Conservation (phyloP, 495 filamentous ascomycete species). For the Thermochaetoides thermophila region DNA sequence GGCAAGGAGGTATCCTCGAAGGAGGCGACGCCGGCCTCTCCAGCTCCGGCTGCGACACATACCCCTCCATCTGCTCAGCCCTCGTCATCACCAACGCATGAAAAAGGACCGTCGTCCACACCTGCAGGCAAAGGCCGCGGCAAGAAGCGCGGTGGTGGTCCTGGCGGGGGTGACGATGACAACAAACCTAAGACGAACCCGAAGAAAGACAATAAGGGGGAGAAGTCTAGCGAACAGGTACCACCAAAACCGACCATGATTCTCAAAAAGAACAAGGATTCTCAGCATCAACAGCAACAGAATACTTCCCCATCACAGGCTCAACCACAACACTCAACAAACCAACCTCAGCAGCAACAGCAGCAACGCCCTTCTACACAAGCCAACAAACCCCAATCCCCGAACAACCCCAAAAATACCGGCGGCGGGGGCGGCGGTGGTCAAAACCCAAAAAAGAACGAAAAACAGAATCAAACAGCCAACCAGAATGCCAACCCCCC, state of each 20-base stretch:
- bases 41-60: constrained; percentile 12
- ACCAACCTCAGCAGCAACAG: constrained; percentile 11
- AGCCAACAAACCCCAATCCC: constrained; percentile 2
- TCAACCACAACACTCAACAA: too few species aligned
- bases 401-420: constrained; percentile 6
- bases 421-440: too few species aligned
- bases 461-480: background rate
- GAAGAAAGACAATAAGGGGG: constrained; percentile 8
- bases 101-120: constrained; percentile 4
- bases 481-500: constrained; percentile 16
- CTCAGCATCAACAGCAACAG: constrained; percentile 7
- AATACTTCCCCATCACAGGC: constrained; percentile 15
- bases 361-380: constrained; percentile 10
- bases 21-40: constrained; percentile 11
- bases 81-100: constrained; percentile 1
- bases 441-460: constrained; percentile 3
- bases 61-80: constrained; percentile 13
- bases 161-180: constrained; percentile 13
- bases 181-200: constrained; percentile 9
- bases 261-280: constrained; percentile 25
- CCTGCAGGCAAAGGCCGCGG: constrained; percentile 14
- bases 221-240: constrained; percentile 7
- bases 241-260: constrained; percentile 21
- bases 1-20: too few species aligned
- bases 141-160: constrained; percentile 14